Base-by-base conservation (phyloP, 257 asterid genomes). In the Datura wrightii region DNA sequence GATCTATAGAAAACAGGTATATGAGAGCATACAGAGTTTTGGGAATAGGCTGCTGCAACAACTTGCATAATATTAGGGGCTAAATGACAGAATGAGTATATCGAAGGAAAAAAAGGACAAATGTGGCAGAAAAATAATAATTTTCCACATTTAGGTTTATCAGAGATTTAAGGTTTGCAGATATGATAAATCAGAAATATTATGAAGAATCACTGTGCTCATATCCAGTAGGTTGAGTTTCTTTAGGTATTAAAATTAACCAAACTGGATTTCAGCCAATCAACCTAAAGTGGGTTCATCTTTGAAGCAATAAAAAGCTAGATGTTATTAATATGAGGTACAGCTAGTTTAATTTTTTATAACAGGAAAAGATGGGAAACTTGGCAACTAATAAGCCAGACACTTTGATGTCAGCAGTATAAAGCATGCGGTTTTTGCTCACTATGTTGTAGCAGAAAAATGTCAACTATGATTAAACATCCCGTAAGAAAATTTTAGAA, bases 31-130 rank as follows among this genome's bases (percentile, higher is more conserved):
- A 72, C 80, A 19, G 58, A 46, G n/a, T 44, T 70, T 19, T 72
- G 41, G n/a, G 58, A 46, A 44, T 58, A 72, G 41, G 58, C 80
- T 72, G 41, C 58, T 46, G 58, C 79, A 72, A 72, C 80, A 72
- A 72, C 16, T 46, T 44, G 10, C 79, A 70, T 42, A 70, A 16
- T 37, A 70, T 41, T 70, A 37, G 16, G 5, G 54, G 79, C 79
- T 41, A 55, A 41, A 70, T 70, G 54, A 15, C 54, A 41, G 39
- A 34, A 72, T 72, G 80, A 46, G 41, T 19, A 46, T 72, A 58
- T 39, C 44, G n/a, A 72, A 42, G 37, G 41, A 42, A 71, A 71
- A 9, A 8, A 71, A n/a, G 79, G 55, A 71, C 55, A 71, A 42
- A 72, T 72, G 58, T 24, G 10, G n/a, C 37, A 42, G 46, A 46